These are phyloP conservation scores for Pulveroboletus sp. DNA, from an alignment of 768 basidiomycete species.

Conservation along the genomic window DNA sequence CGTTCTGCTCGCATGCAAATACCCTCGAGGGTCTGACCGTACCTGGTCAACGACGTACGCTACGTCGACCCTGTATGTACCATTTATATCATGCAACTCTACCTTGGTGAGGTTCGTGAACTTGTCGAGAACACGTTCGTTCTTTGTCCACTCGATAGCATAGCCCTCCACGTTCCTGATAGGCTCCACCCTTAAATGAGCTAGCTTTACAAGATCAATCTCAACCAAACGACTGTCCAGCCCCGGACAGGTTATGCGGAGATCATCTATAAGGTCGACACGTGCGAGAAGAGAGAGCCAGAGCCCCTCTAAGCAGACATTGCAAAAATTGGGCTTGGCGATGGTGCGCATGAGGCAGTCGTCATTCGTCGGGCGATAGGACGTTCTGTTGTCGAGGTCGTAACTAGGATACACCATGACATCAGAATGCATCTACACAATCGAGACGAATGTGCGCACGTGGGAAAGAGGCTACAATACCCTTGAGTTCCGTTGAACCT, in stretches of 20 bases:
- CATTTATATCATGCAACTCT: conserved; percentile 35
- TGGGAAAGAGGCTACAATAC: conserved; percentile 67
- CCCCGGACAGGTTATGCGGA: conserved; percentile 37
- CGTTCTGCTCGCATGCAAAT: conserved; percentile 24
- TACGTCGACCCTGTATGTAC: conserved; percentile 44
- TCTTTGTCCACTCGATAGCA: conserved; percentile 50
- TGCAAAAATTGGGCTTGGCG: conserved; percentile 68
- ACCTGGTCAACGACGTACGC: conserved; percentile 55
- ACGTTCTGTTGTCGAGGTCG: conserved; percentile 51
- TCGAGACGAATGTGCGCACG: conserved; percentile 39
- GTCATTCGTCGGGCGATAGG: conserved; percentile 78
- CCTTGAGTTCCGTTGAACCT: conserved; percentile 59
- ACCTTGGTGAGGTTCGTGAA: conserved; percentile 51
- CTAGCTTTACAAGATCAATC: conserved; percentile 57
- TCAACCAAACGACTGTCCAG: conserved; percentile 34
- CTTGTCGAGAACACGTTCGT: conserved; percentile 39
- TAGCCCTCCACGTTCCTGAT: conserved; percentile 43
- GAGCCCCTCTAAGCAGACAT: conserved; percentile 66
- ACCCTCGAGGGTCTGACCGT: conserved; percentile 39
- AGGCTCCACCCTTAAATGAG: conserved; percentile 42
- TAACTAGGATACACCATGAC: conserved; percentile 37
- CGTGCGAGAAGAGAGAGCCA: conserved; percentile 62
- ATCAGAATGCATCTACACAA: not conserved
- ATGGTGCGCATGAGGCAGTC: conserved; percentile 80
- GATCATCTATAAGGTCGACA: conserved; percentile 57